Evolutionary conservation across 2,329 filamentous ascomycete species (phyloP).

Genomic region (Penicillium sp.): DNA sequence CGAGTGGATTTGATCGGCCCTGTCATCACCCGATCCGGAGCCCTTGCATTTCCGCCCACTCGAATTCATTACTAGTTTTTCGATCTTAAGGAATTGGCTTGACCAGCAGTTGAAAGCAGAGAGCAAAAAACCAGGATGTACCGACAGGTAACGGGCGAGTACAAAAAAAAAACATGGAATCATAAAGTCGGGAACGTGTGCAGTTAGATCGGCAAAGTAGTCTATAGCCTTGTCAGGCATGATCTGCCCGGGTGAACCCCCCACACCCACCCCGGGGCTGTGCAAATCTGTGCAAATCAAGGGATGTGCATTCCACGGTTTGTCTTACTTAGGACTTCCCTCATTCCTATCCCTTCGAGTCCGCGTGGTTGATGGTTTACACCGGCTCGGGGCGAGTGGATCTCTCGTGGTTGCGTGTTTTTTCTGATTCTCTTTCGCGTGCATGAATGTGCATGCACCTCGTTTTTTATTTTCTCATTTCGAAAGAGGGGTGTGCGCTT

Average conservation of each 20-base stretch:
- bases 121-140: not conserved
- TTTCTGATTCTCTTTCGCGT: constrained; percentile 10
- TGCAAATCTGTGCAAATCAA: constrained; percentile 28
- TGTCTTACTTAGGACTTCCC: constrained; percentile 8
- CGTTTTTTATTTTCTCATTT: constrained; percentile 7
- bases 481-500: not conserved
- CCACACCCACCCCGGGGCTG: constrained; percentile 14
- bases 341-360: not conserved
- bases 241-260: constrained; percentile 13
- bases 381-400: constrained; percentile 18
- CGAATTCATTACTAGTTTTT: not conserved
- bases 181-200: not conserved
- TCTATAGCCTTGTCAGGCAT: not conserved
- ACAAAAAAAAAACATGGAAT: not conserved
- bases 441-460: constrained; percentile 15
- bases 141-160: not conserved
- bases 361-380: constrained; percentile 18
- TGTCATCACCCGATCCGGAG: constrained; percentile 15
- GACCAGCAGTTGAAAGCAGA: not conserved
- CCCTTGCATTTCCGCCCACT: constrained; percentile 7
- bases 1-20: constrained; percentile 3
- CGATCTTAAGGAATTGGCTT: not conserved
- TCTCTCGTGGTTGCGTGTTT: constrained; percentile 6
- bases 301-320: constrained; percentile 25
- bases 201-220: not conserved